Evolutionary conservation across 768 basidiomycete genomes (phyloP), one percentile per base, ranked within the genome.

Genomic region (Daedalea quercina): DNA sequence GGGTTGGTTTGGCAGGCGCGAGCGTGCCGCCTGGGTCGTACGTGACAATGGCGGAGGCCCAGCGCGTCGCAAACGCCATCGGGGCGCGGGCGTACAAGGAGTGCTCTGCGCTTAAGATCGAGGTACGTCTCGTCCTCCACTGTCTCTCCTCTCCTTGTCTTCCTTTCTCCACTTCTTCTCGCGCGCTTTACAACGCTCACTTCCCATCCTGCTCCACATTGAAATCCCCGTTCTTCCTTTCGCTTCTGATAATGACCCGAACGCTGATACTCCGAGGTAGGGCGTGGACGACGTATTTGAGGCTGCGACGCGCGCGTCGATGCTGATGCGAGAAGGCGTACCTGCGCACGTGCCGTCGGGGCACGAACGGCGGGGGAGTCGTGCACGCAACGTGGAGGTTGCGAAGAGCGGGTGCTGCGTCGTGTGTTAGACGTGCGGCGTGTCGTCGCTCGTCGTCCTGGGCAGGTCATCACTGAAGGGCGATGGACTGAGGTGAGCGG

Each of bases 211-310:
- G n/a, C n/a, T n/a, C n/a, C n/a, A n/a, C n/a, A n/a, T n/a, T n/a
- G n/a, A n/a, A n/a, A n/a, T n/a, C n/a, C n/a, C n/a, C n/a, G n/a
- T n/a, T n/a, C n/a, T n/a, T n/a, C n/a, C n/a, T n/a, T n/a, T n/a
- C n/a, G n/a, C n/a, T n/a, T n/a, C n/a, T n/a, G n/a, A n/a, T n/a
- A n/a, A n/a, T n/a, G n/a, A n/a, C n/a, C n/a, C n/a, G n/a, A n/a
- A n/a, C n/a, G 37, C 37, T 40, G 37, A 40, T 15, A 15, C 37
- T 15, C 4, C 15, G 13, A 15, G 15, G 17, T 15, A 40, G 71
- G 93, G 93, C 50, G 93, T 95, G 13, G 96, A 98, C 68, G 91
- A 96, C 60, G 91, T 97, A 43, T 99, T 98, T 60, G 96, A 99
- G 73, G 88, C 90, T 0, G 96, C 96, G 28, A 98, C 96, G 11